Base-by-base conservation (phyloP, 495 filamentous ascomycete genomes). In the Amphirosellinia nigrospora region DNA sequence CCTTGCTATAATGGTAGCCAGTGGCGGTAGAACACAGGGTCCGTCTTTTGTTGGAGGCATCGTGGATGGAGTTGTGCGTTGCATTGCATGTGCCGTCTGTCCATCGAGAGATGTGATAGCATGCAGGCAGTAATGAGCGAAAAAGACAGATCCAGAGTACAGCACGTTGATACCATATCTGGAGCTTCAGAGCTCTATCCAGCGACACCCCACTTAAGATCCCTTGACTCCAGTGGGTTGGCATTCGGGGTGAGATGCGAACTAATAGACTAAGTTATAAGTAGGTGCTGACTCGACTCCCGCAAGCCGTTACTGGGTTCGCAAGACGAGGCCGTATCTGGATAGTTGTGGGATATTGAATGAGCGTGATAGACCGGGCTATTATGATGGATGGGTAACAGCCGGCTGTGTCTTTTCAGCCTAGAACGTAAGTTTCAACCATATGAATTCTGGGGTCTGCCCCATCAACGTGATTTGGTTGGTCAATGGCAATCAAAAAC, bases 31-130 rank as follows among this genome's bases (percentile, higher is more conserved):
- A 48, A 64, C 60, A 63, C 52, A 70, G 48, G 28, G 39, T 38
- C 30, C 21, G 16, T 30, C 36, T 62, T 15, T 69, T 46, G 60
- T 64, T 64, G 68, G 68, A 70, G 68, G 28, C 39, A 41, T 53
- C 60, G 59, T 38, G 68, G 43, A 55, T 53, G 50, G 67, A 32
- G 38, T 64, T 46, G 38, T 41, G 46, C n/a, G 63, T 65, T 41
- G 63, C 50, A 70, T 64, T 64, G 68, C 68, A 70, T 58, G 36
- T 61, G 45, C 66, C 30, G 41, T 62, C 67, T 28, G 39, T 64
- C 60, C 36, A 53, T 58, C 50, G 48, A 64, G 39, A 43, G 36
- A 56, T 45, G 48, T 53, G 60, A 64, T 69, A 41, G 53, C n/a
- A 23, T 60, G 45, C 45, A 28, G 41, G 30, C 6, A 48, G 45